A percentile compares a stretch with the other conserved stretches of the same genome.
Conservation (phyloP, 768 basidiomycete species). For the Naganishia antarctica region DNA sequence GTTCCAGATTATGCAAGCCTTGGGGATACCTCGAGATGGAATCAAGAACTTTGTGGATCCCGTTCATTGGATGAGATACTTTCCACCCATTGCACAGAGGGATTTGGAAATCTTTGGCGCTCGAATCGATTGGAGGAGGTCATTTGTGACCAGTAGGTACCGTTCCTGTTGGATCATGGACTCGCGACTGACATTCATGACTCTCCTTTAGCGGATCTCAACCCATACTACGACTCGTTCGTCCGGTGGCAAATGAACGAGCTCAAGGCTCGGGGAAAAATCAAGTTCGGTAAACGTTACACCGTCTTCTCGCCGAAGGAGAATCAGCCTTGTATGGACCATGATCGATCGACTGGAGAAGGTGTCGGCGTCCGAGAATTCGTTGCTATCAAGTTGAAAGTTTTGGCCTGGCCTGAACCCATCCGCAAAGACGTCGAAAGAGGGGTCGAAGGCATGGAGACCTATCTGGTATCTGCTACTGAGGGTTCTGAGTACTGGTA, state of each 20-base stretch:
- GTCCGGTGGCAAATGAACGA: constrained; percentile 98
- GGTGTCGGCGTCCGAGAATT: constrained; percentile 93
- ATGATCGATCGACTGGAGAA: constrained; percentile 92
- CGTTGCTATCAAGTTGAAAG: constrained; percentile 91
- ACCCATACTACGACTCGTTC: constrained; percentile 95
- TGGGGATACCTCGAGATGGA: constrained; percentile 76
- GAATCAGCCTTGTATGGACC: constrained; percentile 99
- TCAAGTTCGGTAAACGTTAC: constrained; percentile 97
- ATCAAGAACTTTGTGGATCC: constrained; percentile 97
- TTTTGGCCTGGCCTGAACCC: constrained; percentile 70
- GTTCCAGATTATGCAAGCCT: constrained; percentile 97
- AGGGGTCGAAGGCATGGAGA: constrained; percentile 70
- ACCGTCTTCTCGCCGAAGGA: constrained; percentile 98
- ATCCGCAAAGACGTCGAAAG: constrained; percentile 63
- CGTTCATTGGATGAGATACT: constrained; percentile 81
- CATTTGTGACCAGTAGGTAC: constrained; percentile 70
- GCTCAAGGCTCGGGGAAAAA: constrained; percentile 74
- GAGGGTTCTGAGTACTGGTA: constrained; percentile 99
- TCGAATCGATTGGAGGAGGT: constrained; percentile 92
- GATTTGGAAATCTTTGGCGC: constrained; percentile 84
- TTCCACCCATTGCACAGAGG: constrained; percentile 81
- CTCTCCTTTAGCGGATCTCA: constrained; percentile 75
- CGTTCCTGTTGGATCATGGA: neutral
- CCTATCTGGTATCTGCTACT: constrained; percentile 91
- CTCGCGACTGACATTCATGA: no score